Conservation (phyloP, 2,329 filamentous ascomycete genomes). For the Cytospora piceae region DNA sequence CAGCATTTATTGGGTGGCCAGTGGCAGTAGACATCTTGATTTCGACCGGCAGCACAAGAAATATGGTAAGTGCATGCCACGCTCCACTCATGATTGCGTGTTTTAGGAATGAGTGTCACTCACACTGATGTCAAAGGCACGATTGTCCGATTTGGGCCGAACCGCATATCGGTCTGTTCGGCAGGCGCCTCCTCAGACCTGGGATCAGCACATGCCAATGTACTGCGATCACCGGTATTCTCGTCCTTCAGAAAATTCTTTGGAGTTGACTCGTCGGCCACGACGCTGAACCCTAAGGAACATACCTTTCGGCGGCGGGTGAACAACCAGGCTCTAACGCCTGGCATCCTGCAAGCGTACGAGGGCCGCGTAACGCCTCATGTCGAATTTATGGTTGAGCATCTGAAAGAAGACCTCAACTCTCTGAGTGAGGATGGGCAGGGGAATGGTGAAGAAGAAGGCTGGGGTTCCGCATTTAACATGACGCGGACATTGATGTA, state of each 20-base stretch:
- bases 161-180: not conserved
- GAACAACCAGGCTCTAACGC: not conserved
- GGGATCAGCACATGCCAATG: not conserved
- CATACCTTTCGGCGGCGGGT: conserved; percentile 9
- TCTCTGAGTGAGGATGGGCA: not conserved
- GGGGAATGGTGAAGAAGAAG: not conserved
- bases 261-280: not conserved
- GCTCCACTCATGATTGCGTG: no score
- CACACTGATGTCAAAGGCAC: not conserved
- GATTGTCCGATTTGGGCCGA: conserved; percentile 1
- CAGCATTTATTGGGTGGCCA: no score
- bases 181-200: not conserved
- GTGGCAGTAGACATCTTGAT: no score
- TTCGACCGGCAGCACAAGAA: no score
- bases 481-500: not conserved
- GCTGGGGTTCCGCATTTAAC: not conserved
- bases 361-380: not conserved
- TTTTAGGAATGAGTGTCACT: no score
- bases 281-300: not conserved
- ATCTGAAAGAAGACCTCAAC: not conserved
- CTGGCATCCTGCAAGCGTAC: not conserved
- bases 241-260: not conserved
- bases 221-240: not conserved
- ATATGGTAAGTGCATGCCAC: no score
- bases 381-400: not conserved